Evolutionary conservation across 1,139 yeast genomes (phyloP).

Genomic region (Pichia kudriavzevii): DNA sequence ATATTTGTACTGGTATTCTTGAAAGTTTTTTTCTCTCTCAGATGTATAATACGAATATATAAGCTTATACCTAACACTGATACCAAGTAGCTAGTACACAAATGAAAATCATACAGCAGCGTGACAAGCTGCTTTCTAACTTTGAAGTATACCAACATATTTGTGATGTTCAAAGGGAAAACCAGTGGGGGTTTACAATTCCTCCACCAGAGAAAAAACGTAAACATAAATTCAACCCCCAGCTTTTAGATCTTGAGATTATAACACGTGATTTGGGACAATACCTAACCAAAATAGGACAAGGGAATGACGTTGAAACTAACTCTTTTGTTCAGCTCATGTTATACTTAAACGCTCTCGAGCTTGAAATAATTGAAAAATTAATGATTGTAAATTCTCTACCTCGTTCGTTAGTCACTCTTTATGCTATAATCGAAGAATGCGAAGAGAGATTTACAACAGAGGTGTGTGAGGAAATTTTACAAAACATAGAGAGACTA

Average conservation of each 20-base stretch:
- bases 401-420: conserved; percentile 71
- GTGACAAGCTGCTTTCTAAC: conserved; percentile 65
- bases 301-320: conserved; percentile 17
- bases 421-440: conserved; percentile 80
- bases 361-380: conserved; percentile 74
- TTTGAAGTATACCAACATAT: conserved; percentile 64
- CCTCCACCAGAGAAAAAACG: conserved; percentile 23
- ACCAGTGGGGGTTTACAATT: conserved; percentile 38
- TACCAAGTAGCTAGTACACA: too few species aligned
- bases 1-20: too few species aligned
- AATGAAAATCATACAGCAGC: conserved; percentile 35
- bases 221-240: conserved; percentile 32
- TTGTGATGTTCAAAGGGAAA: conserved; percentile 39
- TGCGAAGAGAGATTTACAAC: conserved; percentile 77
- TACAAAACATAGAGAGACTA: conserved; percentile 41
- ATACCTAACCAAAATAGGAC: conserved; percentile 29
- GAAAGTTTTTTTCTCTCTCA: too few species aligned
- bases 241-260: conserved; percentile 49
- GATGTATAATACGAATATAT: too few species aligned
- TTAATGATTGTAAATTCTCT: conserved; percentile 75
- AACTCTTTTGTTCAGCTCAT: conserved; percentile 50
- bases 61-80: too few species aligned
- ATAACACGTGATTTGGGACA: conserved; percentile 53
- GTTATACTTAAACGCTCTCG: conserved; percentile 42
- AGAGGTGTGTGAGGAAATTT: conserved; percentile 48